Evolutionary conservation across 768 basidiomycete genomes (phyloP), one percentile per base, ranked within the genome.

Genomic region (Amanita exitialis): DNA sequence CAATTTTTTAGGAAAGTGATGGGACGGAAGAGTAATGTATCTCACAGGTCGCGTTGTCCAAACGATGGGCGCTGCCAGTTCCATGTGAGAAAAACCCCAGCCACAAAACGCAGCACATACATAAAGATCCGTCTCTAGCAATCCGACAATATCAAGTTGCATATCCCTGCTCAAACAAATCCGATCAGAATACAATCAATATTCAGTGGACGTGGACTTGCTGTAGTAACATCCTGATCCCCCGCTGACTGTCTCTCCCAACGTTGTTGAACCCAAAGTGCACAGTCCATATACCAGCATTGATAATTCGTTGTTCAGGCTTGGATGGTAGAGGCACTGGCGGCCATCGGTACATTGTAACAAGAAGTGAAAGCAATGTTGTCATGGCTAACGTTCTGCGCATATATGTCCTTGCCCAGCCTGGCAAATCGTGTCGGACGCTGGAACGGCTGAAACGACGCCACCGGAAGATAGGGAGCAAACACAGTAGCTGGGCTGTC

Each of bases 241-340:
- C 70, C 37, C 75, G 64, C 62, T 87, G 86, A 59, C 86, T 88
- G 57, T 90, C 87, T 54, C 78, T 64, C 2, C 86, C 82, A 38
- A 76, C 78, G 55, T 87, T 81, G 64, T 90, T 80, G 23, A 79
- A 69, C 49, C 92, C 92, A 61, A 95, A 95, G 63, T 95, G 92
- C 21, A 95, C 74, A 0, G 92, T 90, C 91, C 90, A 94, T 25
- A 94, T 90, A 3, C 87, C 91, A 4, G 86, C 82, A 16, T 80
- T 83, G 38, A 92, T 69, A n/a, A 87, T 73, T 27, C 86, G 71
- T 13, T 80, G 73, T 3, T 78, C 80, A 23, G 79, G 67, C 49
- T 80, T 80, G 65, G 79, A 81, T 3, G 87, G 82, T 21, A 61
- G 78, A 15, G 73, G 63, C 0, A 59, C 49, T 1, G 63, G 62